phyloP scores from a whole-genome alignment of 2,329 filamentous ascomycete species.

The Chaetoscypha palmicola region DNA sequence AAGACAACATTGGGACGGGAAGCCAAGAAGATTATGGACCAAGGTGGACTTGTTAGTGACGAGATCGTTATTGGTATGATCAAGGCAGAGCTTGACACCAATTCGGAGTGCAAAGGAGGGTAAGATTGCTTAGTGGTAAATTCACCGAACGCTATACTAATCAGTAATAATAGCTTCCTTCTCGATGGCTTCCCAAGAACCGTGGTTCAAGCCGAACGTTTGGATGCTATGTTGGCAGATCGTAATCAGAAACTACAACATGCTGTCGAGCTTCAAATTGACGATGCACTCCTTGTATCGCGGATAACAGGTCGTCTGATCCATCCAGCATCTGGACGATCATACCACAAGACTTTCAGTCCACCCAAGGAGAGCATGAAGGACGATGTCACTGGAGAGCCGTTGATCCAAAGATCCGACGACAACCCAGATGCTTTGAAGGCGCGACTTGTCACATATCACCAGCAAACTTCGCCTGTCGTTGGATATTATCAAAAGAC shows the following conservation, averaged over 20 bases:
- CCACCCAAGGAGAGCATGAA: conserved; percentile 90
- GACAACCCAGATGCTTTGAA: conserved; percentile 94
- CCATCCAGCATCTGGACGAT: conserved; percentile 91
- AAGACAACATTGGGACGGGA: conserved; percentile 91
- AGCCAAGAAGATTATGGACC: conserved; percentile 99
- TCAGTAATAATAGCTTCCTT: conserved; percentile 67
- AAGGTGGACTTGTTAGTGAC: conserved; percentile 93
- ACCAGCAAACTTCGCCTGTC: conserved; percentile 86
- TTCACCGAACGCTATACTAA: conserved; percentile 9
- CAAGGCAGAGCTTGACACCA: conserved; percentile 89
- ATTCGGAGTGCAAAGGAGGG: conserved; percentile 95
- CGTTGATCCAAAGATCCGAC: conserved; percentile 89
- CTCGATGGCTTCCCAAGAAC: conserved; percentile 98
- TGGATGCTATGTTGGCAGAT: conserved; percentile 80
- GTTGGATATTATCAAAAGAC: conserved; percentile 96
- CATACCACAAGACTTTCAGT: conserved; percentile 99
- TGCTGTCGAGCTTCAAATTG: conserved; percentile 93
- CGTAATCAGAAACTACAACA: conserved; percentile 84
- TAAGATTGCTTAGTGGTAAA: conserved; percentile 40
- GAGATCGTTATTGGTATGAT: conserved; percentile 99
- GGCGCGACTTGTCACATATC: conserved; percentile 91
- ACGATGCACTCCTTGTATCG: conserved; percentile 85
- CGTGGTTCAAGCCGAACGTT: conserved; percentile 86
- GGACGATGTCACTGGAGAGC: conserved; percentile 95
- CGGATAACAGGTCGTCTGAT: conserved; percentile 94